Base-by-base conservation (phyloP, 805 yeast species). In the Yarrowia sp. region DNA sequence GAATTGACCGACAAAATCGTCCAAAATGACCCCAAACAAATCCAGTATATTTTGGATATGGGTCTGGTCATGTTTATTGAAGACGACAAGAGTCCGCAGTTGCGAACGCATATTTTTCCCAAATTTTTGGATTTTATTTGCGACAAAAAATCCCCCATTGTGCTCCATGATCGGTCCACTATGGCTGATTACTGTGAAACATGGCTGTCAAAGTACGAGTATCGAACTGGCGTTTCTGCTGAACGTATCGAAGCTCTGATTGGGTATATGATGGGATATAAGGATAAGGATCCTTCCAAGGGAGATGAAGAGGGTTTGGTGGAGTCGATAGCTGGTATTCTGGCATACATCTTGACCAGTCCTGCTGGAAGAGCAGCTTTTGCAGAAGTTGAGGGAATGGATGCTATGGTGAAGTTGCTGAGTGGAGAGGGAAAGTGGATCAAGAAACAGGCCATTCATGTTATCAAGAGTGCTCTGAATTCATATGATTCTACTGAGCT, bases 351-450 rank as follows among this genome's bases (percentile, higher is more conserved):
- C 13, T 44, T 57, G 41, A 43, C 50, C 6, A 6, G 33, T 42
- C 63, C 51, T 33, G 35, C 50, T 10, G 50, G 64, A 43, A 13
- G 51, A 35, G 43, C 64, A 9, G 42, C 36, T 1, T 58, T 58
- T 35, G 51, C 50, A 5, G 33, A 32, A 14, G 51, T 58, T 5
- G 64, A 58, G n/a, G 64, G 64, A 1, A 43, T 58, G 41, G 51
- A 58, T 8, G 64, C 64, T 4, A 43, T 58, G 51, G 42, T 44
- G n/a, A 58, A 22, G 28, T 17, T 55, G 13, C 13, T 58, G 31
- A 18, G 64, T 6, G 64, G 64, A 14, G 42, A n/a, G 8, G 41
- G 51, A n/a, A 58, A 44, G 28, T 58, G 64, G 64, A n/a, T 33
- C 43, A 43, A 58, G 17, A 44, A 35, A 17, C 39, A 33, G 18